Evolutionary conservation across 352 stramenopile species (phyloP).

Genomic region (Pythium brassicae): DNA sequence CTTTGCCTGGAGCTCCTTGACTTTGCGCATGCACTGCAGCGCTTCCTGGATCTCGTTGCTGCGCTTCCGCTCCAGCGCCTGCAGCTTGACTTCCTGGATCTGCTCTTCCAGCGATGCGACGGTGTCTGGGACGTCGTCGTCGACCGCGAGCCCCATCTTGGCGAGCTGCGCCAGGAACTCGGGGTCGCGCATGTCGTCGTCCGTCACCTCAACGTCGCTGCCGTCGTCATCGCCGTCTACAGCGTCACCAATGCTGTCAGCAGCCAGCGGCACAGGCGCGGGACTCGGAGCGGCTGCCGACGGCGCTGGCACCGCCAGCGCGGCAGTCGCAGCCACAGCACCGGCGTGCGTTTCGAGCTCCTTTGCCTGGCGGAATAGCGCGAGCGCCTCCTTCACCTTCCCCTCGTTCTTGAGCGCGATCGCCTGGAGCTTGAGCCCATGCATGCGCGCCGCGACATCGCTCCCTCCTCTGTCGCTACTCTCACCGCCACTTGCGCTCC

Average conservation of each 20-base stretch:
- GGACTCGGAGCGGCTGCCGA: background rate
- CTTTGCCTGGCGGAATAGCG: constrained; percentile 56
- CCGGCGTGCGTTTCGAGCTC: constrained; percentile 30
- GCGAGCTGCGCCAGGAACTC: constrained; percentile 61
- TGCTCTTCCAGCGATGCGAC: constrained; percentile 32
- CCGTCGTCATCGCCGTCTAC: constrained; percentile 17
- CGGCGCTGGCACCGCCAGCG: background rate
- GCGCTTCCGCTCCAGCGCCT: constrained; percentile 51
- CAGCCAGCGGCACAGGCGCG: background rate
- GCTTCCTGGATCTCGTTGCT: constrained; percentile 51
- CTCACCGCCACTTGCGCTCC: too few species aligned
- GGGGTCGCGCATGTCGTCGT: constrained; percentile 74
- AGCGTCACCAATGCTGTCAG: background rate
- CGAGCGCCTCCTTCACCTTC: constrained; percentile 44
- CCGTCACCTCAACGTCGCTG: constrained; percentile 56
- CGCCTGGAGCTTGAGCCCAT: constrained; percentile 49
- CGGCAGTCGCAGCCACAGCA: too few species aligned
- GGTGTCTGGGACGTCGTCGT: constrained; percentile 6
- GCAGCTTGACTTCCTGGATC: constrained; percentile 42
- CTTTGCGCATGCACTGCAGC: constrained; percentile 47
- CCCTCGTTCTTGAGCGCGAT: constrained; percentile 53
- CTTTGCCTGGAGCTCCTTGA: constrained; percentile 51
- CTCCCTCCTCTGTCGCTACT: constrained; percentile 6
- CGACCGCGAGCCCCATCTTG: constrained; percentile 31
- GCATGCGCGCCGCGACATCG: constrained; percentile 18